Evolutionary conservation across 768 basidiomycete genomes (phyloP).

Genomic region (Tephrocybe sp.): DNA sequence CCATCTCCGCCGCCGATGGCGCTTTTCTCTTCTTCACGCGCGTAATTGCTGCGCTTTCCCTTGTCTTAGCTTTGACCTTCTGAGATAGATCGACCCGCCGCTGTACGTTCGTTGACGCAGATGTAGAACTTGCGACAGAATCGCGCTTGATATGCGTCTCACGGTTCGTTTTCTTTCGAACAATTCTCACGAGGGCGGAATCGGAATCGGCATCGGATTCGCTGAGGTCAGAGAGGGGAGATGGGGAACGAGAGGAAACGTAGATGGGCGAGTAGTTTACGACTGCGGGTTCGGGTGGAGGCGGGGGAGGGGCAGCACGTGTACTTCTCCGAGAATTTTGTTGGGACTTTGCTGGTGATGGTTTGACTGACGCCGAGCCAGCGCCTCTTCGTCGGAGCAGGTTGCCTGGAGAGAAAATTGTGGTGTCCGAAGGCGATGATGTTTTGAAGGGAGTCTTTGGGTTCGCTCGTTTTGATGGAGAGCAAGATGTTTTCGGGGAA

Average conservation of each 20-base stretch:
- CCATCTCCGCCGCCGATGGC: slow-evolving; percentile 14
- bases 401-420: too few relatives aligned
- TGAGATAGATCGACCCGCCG: slow-evolving; percentile 9
- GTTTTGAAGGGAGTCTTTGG: neutral
- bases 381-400: neutral
- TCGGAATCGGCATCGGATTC: slow-evolving; percentile 9
- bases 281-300: neutral
- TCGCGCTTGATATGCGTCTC: neutral
- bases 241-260: slow-evolving; percentile 15
- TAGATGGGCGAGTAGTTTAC: slow-evolving; percentile 11
- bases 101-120: neutral
- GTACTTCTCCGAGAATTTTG: neutral
- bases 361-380: neutral
- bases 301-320: neutral
- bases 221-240: slow-evolving; percentile 14
- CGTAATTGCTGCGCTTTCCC: slow-evolving; percentile 27
- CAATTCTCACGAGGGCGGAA: slow-evolving; percentile 3
- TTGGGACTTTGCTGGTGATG: neutral
- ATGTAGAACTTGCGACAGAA: neutral
- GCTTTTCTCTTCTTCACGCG: slow-evolving; percentile 32
- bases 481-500: neutral
- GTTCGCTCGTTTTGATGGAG: neutral
- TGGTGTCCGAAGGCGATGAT: too few relatives aligned
- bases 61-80: slow-evolving; percentile 12
- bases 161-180: slow-evolving; percentile 6